These are phyloP conservation scores for Tephrocybe sp. DNA, from an alignment of 768 basidiomycete species.

Conservation along the genomic window DNA sequence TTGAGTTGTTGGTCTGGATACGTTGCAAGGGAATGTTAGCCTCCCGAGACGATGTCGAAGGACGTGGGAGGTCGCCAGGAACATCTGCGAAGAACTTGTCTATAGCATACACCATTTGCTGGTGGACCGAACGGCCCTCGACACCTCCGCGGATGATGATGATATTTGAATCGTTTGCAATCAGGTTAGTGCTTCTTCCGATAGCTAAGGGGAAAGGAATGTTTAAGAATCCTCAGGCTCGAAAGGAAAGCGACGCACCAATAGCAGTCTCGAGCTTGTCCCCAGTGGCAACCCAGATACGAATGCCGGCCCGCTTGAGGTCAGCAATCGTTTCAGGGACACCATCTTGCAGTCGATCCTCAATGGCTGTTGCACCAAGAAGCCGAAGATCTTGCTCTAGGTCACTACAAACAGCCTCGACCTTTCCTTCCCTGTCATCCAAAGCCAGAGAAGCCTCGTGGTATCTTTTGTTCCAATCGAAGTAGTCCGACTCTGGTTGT, in stretches of 20 bases:
- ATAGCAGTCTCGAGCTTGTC: constrained; percentile 99
- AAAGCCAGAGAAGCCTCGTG: constrained; percentile 77
- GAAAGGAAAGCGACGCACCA: constrained; percentile 41
- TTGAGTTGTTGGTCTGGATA: constrained; percentile 65
- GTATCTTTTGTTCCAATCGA: constrained; percentile 78
- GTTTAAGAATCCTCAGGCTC: not conserved
- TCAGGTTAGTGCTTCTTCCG: constrained; percentile 95
- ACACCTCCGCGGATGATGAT: constrained; percentile 86
- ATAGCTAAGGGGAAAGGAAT: constrained; percentile 59
- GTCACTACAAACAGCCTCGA: constrained; percentile 78
- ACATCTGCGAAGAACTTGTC: constrained; percentile 88
- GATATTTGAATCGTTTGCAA: constrained; percentile 86
- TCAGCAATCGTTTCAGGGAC: constrained; percentile 97
- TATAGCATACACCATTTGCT: constrained; percentile 78
- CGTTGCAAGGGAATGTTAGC: constrained; percentile 49
- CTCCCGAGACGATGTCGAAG: constrained; percentile 20
- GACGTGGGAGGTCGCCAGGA: constrained; percentile 31
- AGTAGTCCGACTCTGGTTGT: constrained; percentile 74
- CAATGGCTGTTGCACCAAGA: constrained; percentile 95
- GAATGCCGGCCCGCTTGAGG: constrained; percentile 94
- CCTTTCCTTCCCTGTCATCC: constrained; percentile 75
- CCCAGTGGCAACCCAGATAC: constrained; percentile 98
- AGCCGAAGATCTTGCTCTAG: constrained; percentile 81
- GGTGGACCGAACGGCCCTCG: constrained; percentile 61
- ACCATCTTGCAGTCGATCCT: constrained; percentile 95